These are phyloP conservation scores for Nannizziopsis arthrosporioides DNA, from an alignment of 2,329 filamentous ascomycete species.

Conservation along the genomic window DNA sequence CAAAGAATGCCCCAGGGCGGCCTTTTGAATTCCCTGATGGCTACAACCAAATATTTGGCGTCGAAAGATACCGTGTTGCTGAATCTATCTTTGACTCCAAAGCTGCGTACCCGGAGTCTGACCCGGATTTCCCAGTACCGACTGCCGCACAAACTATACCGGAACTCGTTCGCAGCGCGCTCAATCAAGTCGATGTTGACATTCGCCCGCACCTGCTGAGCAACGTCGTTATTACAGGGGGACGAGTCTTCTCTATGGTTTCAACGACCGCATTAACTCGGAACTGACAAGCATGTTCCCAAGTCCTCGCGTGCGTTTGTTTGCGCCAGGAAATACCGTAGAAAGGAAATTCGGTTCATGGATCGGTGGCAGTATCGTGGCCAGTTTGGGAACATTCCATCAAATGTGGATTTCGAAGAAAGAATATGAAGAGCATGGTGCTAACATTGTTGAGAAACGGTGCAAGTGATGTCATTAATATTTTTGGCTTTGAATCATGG, in stretches of 20 bases:
- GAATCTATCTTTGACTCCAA: conserved; percentile 87
- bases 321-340: conserved; percentile 71
- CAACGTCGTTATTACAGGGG: conserved; percentile 89
- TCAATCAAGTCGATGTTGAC: conserved; percentile 78
- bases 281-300: conserved; percentile 76
- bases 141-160: conserved; percentile 70
- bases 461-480: conserved; percentile 55
- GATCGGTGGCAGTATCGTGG: conserved; percentile 93
- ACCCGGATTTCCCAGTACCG: conserved; percentile 38
- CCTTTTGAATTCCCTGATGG: conserved; percentile 97
- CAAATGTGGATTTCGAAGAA: conserved; percentile 99
- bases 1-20: conserved; percentile 60
- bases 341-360: conserved; percentile 88
- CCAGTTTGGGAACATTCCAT: conserved; percentile 92
- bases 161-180: conserved; percentile 63
- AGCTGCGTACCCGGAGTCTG: conserved; percentile 49
- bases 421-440: conserved; percentile 93
- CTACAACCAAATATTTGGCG: conserved; percentile 86
- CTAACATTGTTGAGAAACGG: conserved; percentile 83
- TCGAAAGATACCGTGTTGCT: conserved; percentile 71
- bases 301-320: conserved; percentile 73
- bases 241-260: conserved; percentile 78
- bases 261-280: conserved; percentile 78
- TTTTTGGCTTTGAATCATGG: background rate
- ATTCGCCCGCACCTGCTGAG: conserved; percentile 68